Evolutionary conservation across 768 basidiomycete genomes (phyloP).

Genomic region (Mrakia hoshinonis): DNA sequence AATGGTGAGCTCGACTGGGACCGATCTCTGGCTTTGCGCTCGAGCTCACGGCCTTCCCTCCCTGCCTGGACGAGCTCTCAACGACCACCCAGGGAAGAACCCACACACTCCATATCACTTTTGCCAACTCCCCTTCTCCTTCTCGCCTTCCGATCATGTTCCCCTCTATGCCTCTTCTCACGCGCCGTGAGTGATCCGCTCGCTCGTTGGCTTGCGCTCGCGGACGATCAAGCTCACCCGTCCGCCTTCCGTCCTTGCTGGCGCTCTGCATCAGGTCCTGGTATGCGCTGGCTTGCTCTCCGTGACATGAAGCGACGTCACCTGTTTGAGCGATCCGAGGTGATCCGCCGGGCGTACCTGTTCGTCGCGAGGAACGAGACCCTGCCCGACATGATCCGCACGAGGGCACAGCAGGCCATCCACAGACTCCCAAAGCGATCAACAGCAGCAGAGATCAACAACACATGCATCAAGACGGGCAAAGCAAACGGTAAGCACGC

Average conservation of each 20-base stretch:
- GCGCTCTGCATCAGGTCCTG: conserved; percentile 7
- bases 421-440: conserved; percentile 76
- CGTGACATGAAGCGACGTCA: conserved; percentile 28
- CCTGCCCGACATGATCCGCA: conserved; percentile 76
- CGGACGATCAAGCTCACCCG: not conserved
- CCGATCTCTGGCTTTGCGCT: too few relatives aligned
- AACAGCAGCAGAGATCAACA: conserved; percentile 78
- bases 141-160: not conserved
- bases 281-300: not conserved
- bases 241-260: not conserved
- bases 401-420: conserved; percentile 68
- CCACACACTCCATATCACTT: not conserved
- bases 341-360: conserved; percentile 79
- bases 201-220: not conserved
- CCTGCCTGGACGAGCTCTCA: not conserved
- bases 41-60: not conserved
- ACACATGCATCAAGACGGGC: conserved; percentile 77
- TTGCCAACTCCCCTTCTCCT: not conserved
- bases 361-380: conserved; percentile 87
- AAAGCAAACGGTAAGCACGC: conserved; percentile 58
- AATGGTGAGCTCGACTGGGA: not conserved
- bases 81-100: not conserved
- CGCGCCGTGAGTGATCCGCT: not conserved
- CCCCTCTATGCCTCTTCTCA: not conserved
- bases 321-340: conserved; percentile 49